Base-by-base conservation (phyloP, 208 protist genomes). In the Crithidia sp. region DNA sequence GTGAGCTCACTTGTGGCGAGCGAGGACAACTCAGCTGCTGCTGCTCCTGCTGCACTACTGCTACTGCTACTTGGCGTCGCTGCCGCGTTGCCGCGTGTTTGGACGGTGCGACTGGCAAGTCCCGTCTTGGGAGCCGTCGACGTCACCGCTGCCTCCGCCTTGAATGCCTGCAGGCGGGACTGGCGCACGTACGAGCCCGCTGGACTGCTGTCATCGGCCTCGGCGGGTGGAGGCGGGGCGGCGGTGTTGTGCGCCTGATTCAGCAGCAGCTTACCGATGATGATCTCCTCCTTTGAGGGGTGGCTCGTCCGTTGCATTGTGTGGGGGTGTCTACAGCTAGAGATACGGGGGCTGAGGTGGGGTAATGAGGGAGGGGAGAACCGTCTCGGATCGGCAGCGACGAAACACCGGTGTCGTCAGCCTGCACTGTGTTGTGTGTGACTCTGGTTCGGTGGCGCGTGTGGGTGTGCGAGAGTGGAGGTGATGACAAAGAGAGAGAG, bases 261-360 rank as follows among this genome's bases (percentile, higher is more conserved):
- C 43, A 91, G 55, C 63, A 95, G 77, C 19, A 95, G 70, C 72
- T 90, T 88, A 10, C 62, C 50, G 69, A 95, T 89, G 50, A 95
- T 84, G 57, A 71, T 62, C 52, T 93, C 86, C 17, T 88, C 44
- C 39, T 87, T 71, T 5, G 73, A 66, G 10, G 40, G 12, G 2
- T 28, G 45, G 19, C 44, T 44, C 67, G 63, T 72, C 17, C n/a
- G 19, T 14, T 5, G 45, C 56, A 28, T 28, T 28, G 28, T 1
- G 28, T 28, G 28, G 28, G 28, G 59, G 12, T 43, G 50, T 37
- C 8, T 56, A 39, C n/a, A 55, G 57, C 17, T 66, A 43, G 17
- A 19, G 54, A 44, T 19, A 67, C 45, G 8, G 52, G 13, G 2
- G 12, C 9, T 8, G 55, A 65, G n/a, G 17, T 52, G 19, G 71